A percentile compares a stretch with the other conserved stretches of the same genome.
Evolutionary conservation across 1,284 basidiomycete species (phyloP).

Genomic region (Omphalotus olearius): DNA sequence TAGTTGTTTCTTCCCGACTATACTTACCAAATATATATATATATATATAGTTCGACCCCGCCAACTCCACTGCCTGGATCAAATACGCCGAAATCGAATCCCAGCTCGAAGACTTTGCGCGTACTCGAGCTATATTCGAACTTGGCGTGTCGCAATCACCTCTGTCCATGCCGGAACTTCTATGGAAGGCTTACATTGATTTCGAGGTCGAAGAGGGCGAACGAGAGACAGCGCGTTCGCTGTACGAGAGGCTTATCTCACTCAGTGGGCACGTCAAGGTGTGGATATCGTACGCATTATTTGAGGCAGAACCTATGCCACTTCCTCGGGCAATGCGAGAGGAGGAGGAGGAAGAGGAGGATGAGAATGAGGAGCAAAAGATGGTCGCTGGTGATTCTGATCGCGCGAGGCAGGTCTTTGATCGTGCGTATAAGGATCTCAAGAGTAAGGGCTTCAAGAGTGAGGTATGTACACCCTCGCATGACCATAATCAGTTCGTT

Average conservation of each 20-base stretch:
- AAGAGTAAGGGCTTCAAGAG: constrained; percentile 80
- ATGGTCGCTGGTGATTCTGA: constrained; percentile 68
- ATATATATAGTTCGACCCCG: constrained; percentile 81
- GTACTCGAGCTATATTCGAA: constrained; percentile 94
- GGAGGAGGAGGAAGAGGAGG: constrained; percentile 73
- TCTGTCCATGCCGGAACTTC: constrained; percentile 96
- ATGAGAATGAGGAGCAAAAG: constrained; percentile 56
- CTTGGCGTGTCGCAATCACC: constrained; percentile 86
- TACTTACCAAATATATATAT: constrained; percentile 9
- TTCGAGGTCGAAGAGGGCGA: constrained; percentile 95
- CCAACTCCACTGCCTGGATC: constrained; percentile 94
- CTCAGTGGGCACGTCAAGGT: constrained; percentile 95
- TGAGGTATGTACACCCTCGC: constrained; percentile 54
- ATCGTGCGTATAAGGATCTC: constrained; percentile 83
- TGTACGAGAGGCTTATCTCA: constrained; percentile 88
- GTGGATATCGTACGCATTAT: constrained; percentile 79
- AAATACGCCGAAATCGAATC: constrained; percentile 95
- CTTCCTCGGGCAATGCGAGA: constrained; percentile 64
- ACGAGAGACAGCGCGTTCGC: constrained; percentile 74
- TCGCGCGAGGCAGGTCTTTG: constrained; percentile 75
- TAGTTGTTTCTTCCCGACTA: constrained; percentile 6
- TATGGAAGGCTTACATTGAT: constrained; percentile 99
- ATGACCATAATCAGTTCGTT: not conserved
- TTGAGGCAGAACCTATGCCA: constrained; percentile 69
- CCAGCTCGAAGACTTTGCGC: constrained; percentile 86